Base-by-base conservation (phyloP, 2,329 filamentous ascomycete genomes). In the Capronia coronata region DNA sequence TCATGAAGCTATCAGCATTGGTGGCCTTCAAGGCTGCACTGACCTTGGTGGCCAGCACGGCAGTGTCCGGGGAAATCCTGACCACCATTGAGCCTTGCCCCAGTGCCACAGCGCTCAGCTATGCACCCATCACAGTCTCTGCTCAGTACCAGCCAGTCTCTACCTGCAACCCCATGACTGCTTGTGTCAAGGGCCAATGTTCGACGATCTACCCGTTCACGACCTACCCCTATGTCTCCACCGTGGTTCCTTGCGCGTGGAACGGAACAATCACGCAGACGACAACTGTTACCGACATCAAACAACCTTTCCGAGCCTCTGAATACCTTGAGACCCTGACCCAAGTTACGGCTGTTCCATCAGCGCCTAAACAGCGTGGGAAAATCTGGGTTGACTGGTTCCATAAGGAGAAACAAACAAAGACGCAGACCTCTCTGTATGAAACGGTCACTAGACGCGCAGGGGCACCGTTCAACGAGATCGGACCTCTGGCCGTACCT, bases 141-240 rank as follows among this genome's bases (percentile, higher is more conserved):
- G 4, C 37, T 39, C 37, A 39, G 21, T 39, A 39, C 18, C 37
- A 39, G 18, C 37, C 37, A 3, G 37, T 39, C 7, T 39, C 37
- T 8, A 39, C 37, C 14, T 39, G 37, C 21, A 16, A 19, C 3
- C 37, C 37, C 21, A 39, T 16, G 5, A 39, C 37, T 39, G 37
- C 37, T 19, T 39, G 37, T 21, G 21, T 39, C 21, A 49, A 44
- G 30, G 46, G 46, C 19, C 37, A 49, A 19, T 49, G 46, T 18
- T 49, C 40, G 30, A 49, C 46, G 2, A 43, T 7, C 21, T 46
- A 39, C 44, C 30, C 25, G 14, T 51, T 44, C 22, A 49, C 38
- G 21, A 54, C 50, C n/a, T 56, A 43, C 38, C 29, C 43, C 7
- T 56, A 47, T 46, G 43, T 56, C 11, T 53, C 46, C 19, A 56